phyloP scores from a whole-genome alignment of 306 rosid species.

The Mimosa bimucronata region DNA sequence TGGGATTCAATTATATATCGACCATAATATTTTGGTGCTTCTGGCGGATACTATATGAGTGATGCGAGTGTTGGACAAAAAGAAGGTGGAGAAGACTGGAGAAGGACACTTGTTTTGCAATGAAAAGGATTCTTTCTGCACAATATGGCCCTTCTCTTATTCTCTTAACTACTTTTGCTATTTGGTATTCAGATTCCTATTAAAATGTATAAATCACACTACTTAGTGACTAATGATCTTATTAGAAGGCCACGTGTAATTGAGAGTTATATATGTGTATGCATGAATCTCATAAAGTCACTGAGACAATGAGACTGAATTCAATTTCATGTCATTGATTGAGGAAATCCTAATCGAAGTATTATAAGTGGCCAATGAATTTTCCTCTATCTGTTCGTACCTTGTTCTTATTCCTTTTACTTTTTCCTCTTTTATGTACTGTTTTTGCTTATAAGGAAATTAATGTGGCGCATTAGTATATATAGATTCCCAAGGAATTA shows the following conservation, averaged over 20 bases:
- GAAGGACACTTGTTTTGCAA: background rate
- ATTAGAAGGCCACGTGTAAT: background rate
- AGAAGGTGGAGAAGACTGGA: background rate
- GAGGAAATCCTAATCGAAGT: constrained; percentile 3
- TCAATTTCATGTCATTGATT: background rate
- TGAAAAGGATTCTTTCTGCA: constrained; percentile 1
- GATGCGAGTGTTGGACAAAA: background rate
- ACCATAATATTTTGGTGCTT: background rate
- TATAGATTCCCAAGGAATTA: background rate
- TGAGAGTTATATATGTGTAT: background rate
- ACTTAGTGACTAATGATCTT: background rate
- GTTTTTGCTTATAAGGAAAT: constrained; percentile 19
- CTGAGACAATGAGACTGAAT: background rate
- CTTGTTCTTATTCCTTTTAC: constrained; percentile 40
- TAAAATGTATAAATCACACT: background rate
- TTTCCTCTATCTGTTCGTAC: constrained; percentile 11
- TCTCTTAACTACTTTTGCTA: background rate
- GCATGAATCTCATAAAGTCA: background rate
- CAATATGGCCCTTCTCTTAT: background rate
- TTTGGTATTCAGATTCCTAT: background rate
- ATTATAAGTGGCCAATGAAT: constrained; percentile 33
- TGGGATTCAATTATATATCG: background rate
- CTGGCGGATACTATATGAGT: background rate
- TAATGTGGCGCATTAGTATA: constrained; percentile 19
- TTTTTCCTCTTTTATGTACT: background rate